Evolutionary conservation across 129 eudicot genomes (phyloP), one percentile per base, ranked within the genome.

Genomic region (Tanacetum coccineum): DNA sequence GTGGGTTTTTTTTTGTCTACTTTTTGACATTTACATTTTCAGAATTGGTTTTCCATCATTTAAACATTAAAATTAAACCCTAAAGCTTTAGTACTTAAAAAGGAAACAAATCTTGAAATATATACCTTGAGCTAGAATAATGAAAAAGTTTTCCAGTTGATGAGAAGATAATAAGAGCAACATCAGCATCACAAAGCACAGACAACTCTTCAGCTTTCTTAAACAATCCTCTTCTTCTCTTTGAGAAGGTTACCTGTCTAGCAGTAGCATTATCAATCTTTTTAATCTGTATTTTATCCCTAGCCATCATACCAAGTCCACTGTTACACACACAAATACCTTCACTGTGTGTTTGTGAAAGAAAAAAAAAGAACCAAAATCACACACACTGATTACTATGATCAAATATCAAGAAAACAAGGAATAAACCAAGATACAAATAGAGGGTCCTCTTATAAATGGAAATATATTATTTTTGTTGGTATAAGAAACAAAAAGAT

Each of bases 151-250:
- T 90, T 55, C 91, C 97, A 50, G 89, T 84, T 30, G 88, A 82
- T 39, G 95, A 87, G 79, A 90, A 90, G 81, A 87, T 64, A 68
- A 90, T 79, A 69, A 90, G 74, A 56, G 81, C 97, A 50, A 90
- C 95, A 67, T 90, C 91, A 64, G 97, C 97, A 79, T 90, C 97
- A 74, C 97, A 90, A 42, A 90, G 87, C 25, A 90, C 84, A 45
- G 91, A 74, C 54, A 90, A 91, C 77, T 90, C 97, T 73, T 90
- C 91, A 68, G 97, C 97, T 78, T 90, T 90, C 85, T 90, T 90
- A 80, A 90, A 82, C 48, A 90, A 63, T 59, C 97, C 97, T 84
- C 95, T 90, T 67, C 95, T 80, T 72, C 97, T 84, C 83, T 90
- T 90, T 9, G 97, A 90, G 71, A 90, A 90, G 7, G 97, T 90